A percentile compares a stretch with the other conserved stretches of the same genome.
phyloP scores from a whole-genome alignment of 345 rosid genomes.

The Melaleuca quinquenervia region DNA sequence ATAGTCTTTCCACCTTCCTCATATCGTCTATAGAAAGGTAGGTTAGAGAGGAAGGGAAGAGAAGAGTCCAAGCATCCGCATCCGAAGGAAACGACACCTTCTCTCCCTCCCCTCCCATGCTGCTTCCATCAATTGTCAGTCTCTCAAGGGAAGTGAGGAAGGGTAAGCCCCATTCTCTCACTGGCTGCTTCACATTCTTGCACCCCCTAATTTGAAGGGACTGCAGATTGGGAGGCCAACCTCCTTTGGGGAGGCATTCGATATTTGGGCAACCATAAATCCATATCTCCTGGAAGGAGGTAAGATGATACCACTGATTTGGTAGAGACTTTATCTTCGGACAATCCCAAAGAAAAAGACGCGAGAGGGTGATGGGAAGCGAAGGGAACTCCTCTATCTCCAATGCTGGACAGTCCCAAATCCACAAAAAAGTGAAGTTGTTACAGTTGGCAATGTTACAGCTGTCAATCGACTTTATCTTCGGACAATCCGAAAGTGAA shows the following conservation, averaged over 20 bases:
- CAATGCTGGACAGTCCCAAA: rapidly evolving
- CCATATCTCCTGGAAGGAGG: rapidly evolving
- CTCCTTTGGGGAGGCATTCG: background rate
- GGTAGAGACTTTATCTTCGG: background rate
- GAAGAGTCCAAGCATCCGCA: background rate
- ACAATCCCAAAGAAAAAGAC: rapidly evolving
- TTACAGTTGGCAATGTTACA: too few species aligned
- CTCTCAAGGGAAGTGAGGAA: background rate
- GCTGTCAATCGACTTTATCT: too few species aligned
- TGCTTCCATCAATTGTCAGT: rapidly evolving
- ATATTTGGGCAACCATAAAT: rapidly evolving
- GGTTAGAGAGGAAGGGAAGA: background rate
- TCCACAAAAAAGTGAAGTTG: rapidly evolving
- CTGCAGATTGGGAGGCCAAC: background rate
- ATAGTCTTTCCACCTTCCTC: too few species aligned
- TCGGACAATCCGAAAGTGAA: too few species aligned
- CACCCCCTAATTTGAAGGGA: rapidly evolving
- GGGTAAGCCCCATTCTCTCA: background rate
- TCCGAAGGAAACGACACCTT: background rate
- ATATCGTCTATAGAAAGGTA: too few species aligned
- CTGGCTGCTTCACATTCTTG: background rate
- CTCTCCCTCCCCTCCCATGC: background rate
- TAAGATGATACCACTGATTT: background rate
- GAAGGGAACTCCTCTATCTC: background rate
- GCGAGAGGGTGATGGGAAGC: background rate